These are phyloP conservation scores for Chlamydomonas sp. DNA, from an alignment of 139 green algal genomes.

Conservation along the genomic window DNA sequence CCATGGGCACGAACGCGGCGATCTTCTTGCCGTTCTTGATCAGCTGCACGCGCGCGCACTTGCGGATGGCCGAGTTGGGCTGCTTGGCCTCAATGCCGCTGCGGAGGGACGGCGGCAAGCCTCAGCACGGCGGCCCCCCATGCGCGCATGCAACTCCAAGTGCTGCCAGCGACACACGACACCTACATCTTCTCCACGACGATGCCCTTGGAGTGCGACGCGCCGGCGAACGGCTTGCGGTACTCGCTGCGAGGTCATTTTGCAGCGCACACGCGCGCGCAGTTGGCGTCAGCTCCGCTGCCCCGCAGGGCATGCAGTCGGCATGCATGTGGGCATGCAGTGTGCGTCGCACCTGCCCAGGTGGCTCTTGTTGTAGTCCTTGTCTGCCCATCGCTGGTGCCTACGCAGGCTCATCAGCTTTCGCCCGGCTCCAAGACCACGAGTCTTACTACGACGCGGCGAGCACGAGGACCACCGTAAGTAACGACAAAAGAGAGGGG, in stretches of 20 bases:
- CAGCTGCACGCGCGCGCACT: constrained; percentile 99
- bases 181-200: constrained; percentile 99
- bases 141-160: too few relatives aligned
- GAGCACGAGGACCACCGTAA: too few relatives aligned
- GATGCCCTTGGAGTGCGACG: constrained; percentile 99
- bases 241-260: constrained; percentile 73
- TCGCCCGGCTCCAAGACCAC: constrained; percentile 97
- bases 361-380: constrained; percentile 99
- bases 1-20: constrained; percentile 98
- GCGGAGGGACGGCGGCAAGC: too few relatives aligned
- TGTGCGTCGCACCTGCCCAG: constrained; percentile 53
- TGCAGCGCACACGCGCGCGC: too few relatives aligned
- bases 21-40: constrained; percentile 99
- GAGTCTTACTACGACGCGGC: constrained; percentile 93
- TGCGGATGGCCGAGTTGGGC: constrained; percentile 99
- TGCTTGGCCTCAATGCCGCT: constrained; percentile 99
- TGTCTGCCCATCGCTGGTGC: constrained; percentile 85
- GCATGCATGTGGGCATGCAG: too few relatives aligned
- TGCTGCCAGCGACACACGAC: too few relatives aligned
- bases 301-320: too few relatives aligned
- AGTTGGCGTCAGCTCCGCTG: too few relatives aligned
- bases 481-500: too few relatives aligned
- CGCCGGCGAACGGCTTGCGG: constrained; percentile 99
- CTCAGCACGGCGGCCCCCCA: too few relatives aligned
- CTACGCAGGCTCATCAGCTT: constrained; percentile 92